Conservation (phyloP, 805 yeast genomes). For the Saccharomycopsis microspora region DNA sequence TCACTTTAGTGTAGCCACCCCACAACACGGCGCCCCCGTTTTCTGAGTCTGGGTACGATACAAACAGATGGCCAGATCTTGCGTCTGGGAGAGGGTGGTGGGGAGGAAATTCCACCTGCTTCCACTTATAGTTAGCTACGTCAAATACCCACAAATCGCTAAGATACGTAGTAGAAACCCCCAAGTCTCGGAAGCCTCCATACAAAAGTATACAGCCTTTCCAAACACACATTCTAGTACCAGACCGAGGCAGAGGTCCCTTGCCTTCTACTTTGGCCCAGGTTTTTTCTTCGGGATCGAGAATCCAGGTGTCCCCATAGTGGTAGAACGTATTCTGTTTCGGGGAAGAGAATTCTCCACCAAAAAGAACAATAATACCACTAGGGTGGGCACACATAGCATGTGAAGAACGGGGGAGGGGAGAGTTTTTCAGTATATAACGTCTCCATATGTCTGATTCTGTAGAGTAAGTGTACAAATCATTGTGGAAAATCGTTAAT, state of each 20-base stretch:
- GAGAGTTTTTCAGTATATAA: constrained; percentile 72
- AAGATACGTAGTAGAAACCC: constrained; percentile 71
- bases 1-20: constrained; percentile 93
- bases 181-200: constrained; percentile 92
- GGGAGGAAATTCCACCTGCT: constrained; percentile 75
- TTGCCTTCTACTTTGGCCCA: constrained; percentile 76
- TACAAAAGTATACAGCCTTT: constrained; percentile 75
- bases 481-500: constrained; percentile 67
- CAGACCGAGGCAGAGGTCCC: constrained; percentile 81
- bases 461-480: constrained; percentile 57
- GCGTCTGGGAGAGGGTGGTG: constrained; percentile 80
- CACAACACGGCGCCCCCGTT: constrained; percentile 76
- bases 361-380: constrained; percentile 77
- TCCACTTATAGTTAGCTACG: constrained; percentile 82
- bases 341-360: constrained; percentile 96
- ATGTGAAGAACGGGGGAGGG: constrained; percentile 88
- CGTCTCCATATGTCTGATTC: constrained; percentile 77
- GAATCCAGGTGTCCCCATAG: constrained; percentile 91
- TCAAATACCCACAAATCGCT: constrained; percentile 91
- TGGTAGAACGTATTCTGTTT: constrained; percentile 93
- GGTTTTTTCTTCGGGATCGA: constrained; percentile 74
- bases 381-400: constrained; percentile 90
- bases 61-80: constrained; percentile 83
- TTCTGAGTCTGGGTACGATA: constrained; percentile 33
- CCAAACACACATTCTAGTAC: constrained; percentile 87